Evolutionary conservation across 805 yeast species (phyloP).

Genomic region (Wickerhamomyces queroliae): DNA sequence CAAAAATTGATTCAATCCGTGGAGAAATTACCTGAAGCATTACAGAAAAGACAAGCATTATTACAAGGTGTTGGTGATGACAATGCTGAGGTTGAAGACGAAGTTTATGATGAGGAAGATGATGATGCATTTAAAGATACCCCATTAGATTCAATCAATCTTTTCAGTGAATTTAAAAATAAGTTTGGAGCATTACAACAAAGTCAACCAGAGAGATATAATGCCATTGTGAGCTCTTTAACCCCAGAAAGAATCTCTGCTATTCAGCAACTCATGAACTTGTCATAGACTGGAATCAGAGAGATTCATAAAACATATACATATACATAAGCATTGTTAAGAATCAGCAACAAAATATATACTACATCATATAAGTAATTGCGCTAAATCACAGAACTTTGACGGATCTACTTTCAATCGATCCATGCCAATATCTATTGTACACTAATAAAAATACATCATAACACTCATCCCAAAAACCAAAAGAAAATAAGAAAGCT

Average conservation of each 20-base stretch:
- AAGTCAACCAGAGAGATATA: constrained; percentile 40
- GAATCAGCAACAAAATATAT: too few relatives aligned
- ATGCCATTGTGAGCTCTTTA: constrained; percentile 23
- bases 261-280: neutral
- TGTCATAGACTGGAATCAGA: neutral
- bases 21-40: constrained; percentile 65
- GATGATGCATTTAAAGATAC: constrained; percentile 80
- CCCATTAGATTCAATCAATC: constrained; percentile 71
- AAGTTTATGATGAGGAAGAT: constrained; percentile 22
- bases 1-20: constrained; percentile 45
- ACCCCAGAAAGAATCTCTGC: constrained; percentile 22
- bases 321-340: too few relatives aligned
- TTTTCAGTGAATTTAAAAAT: constrained; percentile 58
- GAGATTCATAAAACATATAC: too few relatives aligned
- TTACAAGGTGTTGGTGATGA: constrained; percentile 40
- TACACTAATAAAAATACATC: neutral
- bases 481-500: neutral
- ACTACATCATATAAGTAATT: too few relatives aligned
- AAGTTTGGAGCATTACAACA: constrained; percentile 43
- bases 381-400: too few relatives aligned
- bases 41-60: constrained; percentile 56
- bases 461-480: neutral
- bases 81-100: constrained; percentile 16
- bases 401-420: too few relatives aligned
- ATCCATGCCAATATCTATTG: neutral